phyloP scores from a whole-genome alignment of 192 early-diverging fungal genomes.

The Jimgerdemannia lactiflua region DNA sequence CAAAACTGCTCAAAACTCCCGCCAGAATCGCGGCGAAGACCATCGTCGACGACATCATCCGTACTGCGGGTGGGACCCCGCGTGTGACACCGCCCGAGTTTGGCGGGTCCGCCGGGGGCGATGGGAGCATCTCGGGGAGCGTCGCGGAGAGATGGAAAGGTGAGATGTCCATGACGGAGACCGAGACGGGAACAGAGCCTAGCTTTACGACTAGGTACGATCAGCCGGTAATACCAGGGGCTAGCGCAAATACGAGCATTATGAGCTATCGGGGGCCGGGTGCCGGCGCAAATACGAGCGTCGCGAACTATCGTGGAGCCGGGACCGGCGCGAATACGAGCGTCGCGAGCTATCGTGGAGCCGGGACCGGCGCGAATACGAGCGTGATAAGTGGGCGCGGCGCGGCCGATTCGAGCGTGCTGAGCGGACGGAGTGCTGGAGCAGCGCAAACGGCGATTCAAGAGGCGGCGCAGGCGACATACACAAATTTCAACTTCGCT shows the following conservation, averaged over 20 bases:
- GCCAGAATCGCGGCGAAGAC: conserved; percentile 25
- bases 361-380: not conserved
- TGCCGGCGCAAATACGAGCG: no score
- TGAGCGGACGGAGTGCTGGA: not conserved
- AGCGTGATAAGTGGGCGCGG: not conserved
- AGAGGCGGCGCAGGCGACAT: not conserved
- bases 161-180: conserved; percentile 3
- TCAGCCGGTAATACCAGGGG: not conserved
- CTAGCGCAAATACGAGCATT: no score
- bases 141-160: no score
- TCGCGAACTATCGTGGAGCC: no score
- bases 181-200: conserved; percentile 7
- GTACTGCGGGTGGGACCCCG: conserved; percentile 2
- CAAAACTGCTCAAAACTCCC: conserved; percentile 22
- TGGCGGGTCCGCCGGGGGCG: not conserved
- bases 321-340: not conserved
- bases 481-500: not conserved
- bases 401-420: not conserved
- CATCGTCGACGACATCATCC: conserved; percentile 25
- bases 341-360: not conserved
- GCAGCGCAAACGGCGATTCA: not conserved
- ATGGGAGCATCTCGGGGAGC: no score
- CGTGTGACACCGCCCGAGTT: not conserved
- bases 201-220: not conserved
- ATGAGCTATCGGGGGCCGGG: no score